phyloP scores from a whole-genome alignment of 306 rosid species.

The Fragaria vesca region DNA sequence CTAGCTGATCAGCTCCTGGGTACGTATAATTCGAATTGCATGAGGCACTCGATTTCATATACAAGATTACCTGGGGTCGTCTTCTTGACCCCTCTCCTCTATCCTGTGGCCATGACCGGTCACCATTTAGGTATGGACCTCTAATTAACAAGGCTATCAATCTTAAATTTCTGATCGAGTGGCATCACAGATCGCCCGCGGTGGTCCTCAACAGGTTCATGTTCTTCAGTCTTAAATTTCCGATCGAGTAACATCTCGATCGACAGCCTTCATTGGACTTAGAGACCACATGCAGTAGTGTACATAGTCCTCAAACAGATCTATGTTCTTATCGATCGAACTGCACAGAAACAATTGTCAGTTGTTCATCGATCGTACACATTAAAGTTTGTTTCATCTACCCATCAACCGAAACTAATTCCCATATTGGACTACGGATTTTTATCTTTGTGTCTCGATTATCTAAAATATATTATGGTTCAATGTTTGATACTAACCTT shows the following conservation, averaged over 20 bases:
- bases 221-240: no score
- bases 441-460: neutral
- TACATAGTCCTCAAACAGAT: neutral
- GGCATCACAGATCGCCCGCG: neutral
- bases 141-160: neutral
- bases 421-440: neutral
- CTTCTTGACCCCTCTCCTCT: neutral
- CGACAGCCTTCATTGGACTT: neutral
- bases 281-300: neutral
- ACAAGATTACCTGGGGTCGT: neutral
- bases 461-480: neutral
- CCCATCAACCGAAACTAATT: neutral
- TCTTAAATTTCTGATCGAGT: neutral
- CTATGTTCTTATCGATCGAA: neutral
- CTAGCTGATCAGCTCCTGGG: no score
- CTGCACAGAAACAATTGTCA: neutral
- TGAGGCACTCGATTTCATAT: no score
- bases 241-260: neutral
- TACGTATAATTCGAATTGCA: no score
- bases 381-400: neutral
- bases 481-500: neutral
- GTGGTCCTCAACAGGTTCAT: neutral
- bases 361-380: neutral
- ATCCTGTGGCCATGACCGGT: neutral
- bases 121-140: neutral